These are phyloP conservation scores for Neobulgaria alba DNA, from an alignment of 2,329 filamentous ascomycete genomes.

Conservation along the genomic window DNA sequence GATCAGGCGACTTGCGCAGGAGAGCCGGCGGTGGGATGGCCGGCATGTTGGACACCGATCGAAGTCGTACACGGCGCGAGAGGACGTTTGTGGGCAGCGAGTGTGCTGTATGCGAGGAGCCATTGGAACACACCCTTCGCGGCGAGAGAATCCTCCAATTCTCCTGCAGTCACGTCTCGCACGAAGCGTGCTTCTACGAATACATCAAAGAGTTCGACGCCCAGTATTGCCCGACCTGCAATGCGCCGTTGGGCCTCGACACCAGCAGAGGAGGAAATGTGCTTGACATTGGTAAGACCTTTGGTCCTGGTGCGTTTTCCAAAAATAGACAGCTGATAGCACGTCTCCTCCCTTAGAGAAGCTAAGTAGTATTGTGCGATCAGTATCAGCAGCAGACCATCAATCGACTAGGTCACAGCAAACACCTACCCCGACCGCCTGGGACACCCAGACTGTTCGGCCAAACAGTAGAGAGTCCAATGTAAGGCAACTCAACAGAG, in stretches of 20 bases:
- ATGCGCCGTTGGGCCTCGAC: slow-evolving; percentile 84
- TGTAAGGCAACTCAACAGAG: slow-evolving; percentile 28
- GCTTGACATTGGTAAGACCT: slow-evolving; percentile 67
- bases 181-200: slow-evolving; percentile 98
- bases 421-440: slow-evolving; percentile 55
- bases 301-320: slow-evolving; percentile 28
- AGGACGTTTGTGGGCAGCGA: slow-evolving; percentile 91
- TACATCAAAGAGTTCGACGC: slow-evolving; percentile 93
- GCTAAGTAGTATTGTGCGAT: slow-evolving; percentile 85
- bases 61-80: slow-evolving; percentile 73
- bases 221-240: slow-evolving; percentile 89
- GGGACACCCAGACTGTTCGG: slow-evolving; percentile 55
- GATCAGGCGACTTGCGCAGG: slow-evolving; percentile 18
- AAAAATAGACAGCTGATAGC: slow-evolving; percentile 9
- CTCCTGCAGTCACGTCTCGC: slow-evolving; percentile 91
- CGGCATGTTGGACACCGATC: slow-evolving; percentile 64
- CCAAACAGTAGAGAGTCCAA: slow-evolving; percentile 40
- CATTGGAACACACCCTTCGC: slow-evolving; percentile 85
- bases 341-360: slow-evolving; percentile 57
- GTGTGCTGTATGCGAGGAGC: slow-evolving; percentile 95
- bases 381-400: slow-evolving; percentile 64
- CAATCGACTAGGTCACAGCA: slow-evolving; percentile 28
- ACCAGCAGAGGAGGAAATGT: slow-evolving; percentile 88
- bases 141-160: slow-evolving; percentile 94
- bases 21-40: slow-evolving; percentile 39